Evolutionary conservation across 2,329 filamentous ascomycete species (phyloP), one percentile per base, ranked within the genome.

Genomic region (Pseudogymnoascus sp.): DNA sequence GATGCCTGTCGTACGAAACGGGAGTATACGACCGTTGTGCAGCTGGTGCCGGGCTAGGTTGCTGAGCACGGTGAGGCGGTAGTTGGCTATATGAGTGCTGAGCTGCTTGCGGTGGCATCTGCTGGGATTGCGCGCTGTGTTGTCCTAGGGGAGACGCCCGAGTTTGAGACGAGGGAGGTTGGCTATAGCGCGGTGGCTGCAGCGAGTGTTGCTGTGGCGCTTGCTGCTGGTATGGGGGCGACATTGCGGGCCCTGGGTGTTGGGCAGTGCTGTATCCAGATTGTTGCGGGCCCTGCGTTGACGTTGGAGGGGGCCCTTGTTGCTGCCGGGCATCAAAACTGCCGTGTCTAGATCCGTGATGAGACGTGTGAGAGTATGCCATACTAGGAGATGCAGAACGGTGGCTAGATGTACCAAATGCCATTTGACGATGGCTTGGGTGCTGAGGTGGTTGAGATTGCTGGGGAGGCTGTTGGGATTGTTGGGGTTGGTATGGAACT

Each of bases 281-380:
- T 10, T 41, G 55, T 10, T 35, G 38, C 33, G 33, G 58, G 33
- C 48, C 48, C n/a, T 21, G 58, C 15, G 58, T 42, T 42, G 58
- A 42, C 15, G 58, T 42, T 15, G 58, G 35, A 38, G 58, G 58
- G 3, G 58, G 33, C 15, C 58, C 48, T 33, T 33, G 48, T 33
- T 55, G 48, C n/a, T 60, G 59, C 10, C 61, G 58, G 41, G 65
- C 66, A 65, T 72, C 70, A 42, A 72, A 69, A 39, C 70, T 71
- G 58, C 69, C 70, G 13, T 70, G 68, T 51, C 70, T 39, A 25
- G 70, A 71, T 25, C 65, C 65, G 51, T 72, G 70, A 2, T 69
- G 21, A 25, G 65, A 62, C 29, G 68, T 68, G 17, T 70, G 69
- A 3, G 64, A 42, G 12, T 67, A 58, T 59, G 67, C 70, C 36